Percentiles rank a stretch among this genome's conserved stretches.
phyloP scores from a whole-genome alignment of 495 filamentous ascomycete genomes.

The Melanomma pulvis-pyrius region DNA sequence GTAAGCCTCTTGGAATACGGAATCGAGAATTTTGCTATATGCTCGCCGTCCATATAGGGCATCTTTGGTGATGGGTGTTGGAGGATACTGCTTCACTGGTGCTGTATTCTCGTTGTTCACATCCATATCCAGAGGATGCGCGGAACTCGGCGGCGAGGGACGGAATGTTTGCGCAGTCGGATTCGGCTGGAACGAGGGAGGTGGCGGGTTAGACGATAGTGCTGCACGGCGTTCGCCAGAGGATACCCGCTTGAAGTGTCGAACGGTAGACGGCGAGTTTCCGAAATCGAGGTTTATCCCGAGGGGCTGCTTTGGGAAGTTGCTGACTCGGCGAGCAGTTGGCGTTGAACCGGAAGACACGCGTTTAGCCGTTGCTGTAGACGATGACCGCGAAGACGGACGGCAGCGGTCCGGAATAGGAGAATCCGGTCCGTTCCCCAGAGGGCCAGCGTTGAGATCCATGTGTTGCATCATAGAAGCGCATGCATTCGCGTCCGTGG shows the following conservation, averaged over 20 bases:
- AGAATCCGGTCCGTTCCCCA: slow-evolving; percentile 29
- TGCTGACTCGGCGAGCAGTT: slow-evolving; percentile 49
- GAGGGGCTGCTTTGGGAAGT: slow-evolving; percentile 69
- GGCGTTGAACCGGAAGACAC: slow-evolving; percentile 38
- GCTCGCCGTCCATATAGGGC: slow-evolving; percentile 75
- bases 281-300: slow-evolving; percentile 86
- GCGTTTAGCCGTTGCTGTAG: slow-evolving; percentile 38
- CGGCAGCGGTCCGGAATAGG: slow-evolving; percentile 18
- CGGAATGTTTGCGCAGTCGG: slow-evolving; percentile 36
- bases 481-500: slow-evolving; percentile 42
- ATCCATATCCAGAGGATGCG: slow-evolving; percentile 22
- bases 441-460: slow-evolving; percentile 55
- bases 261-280: slow-evolving; percentile 84
- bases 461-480: slow-evolving; percentile 63
- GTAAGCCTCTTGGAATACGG: slow-evolving; percentile 78
- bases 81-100: slow-evolving; percentile 17
- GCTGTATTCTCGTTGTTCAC: slow-evolving; percentile 38
- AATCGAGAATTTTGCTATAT: slow-evolving; percentile 77
- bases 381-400: slow-evolving; percentile 19
- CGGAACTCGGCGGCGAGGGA: slow-evolving; percentile 32
- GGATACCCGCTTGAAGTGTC: slow-evolving; percentile 86
- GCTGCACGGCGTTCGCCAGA: slow-evolving; percentile 54
- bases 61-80: slow-evolving; percentile 60
- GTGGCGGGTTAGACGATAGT: slow-evolving; percentile 39
- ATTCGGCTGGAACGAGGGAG: slow-evolving; percentile 38